Base-by-base conservation (phyloP, 2,329 filamentous ascomycete genomes). In the Sordariomycetes sp. region DNA sequence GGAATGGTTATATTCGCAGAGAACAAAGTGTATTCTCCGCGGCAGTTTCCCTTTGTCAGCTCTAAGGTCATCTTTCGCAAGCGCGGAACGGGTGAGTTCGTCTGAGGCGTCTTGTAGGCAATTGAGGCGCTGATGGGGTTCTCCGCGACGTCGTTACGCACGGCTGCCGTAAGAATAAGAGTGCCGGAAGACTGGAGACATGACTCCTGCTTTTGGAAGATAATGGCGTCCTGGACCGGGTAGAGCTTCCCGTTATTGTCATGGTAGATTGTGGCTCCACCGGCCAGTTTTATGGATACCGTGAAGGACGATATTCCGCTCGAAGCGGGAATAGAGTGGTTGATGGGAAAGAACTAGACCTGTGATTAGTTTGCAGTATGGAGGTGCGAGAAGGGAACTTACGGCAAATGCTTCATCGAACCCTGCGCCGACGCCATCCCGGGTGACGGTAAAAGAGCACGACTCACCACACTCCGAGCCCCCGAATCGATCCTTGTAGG, bases 281-380 rank as follows among this genome's bases (percentile, higher is more conserved):
- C 74, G 3, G 70, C 72, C 57, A 74, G 69, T 58, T 75, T 78
- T 57, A 85, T 64, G 1, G 79, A 69, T 64, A 84, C 66, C 61
- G 74, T 75, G 71, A 88, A 81, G 62, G 85, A 77, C 48, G 86
- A 78, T 69, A 89, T 81, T 62, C 87, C 76, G 59, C 79, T 72
- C 59, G 80, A 70, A 62, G 82, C 73, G 61, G 80, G 67, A 64
- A 91, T 78, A 59, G 79, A 69, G 32, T 66, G 63, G n/a, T 69
- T 63, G 43, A 79, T 69, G n/a, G 74, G 76, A 62, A 74, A 79
- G 68, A 81, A 82, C 61, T 62, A 54, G 24, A 1, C 16, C 6
- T 52, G 10, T 57, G 16, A 37, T 24, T 24, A 11, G 16, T 12
- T 18, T 22, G 22, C 24, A 28, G 14, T 8, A n/a, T 51, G 40